Conservation (phyloP, 129 eudicot genomes). For the Chrysanthemum makinoi region DNA sequence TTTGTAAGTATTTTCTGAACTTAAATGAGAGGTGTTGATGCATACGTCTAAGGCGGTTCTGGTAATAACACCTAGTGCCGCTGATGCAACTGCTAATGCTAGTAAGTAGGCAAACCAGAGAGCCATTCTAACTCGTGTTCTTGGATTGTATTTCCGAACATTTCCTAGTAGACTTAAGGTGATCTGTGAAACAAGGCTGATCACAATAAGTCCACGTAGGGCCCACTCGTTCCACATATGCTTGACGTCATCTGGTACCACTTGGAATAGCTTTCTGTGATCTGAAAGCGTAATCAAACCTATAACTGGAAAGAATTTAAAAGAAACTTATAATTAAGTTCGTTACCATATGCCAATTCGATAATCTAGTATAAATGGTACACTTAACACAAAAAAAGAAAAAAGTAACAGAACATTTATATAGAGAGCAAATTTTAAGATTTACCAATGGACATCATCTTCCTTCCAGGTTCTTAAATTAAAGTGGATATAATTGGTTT, state of each 20-base stretch:
- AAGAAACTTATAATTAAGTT: background rate
- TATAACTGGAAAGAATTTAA: constrained; percentile 22
- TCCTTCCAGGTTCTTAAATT: background rate
- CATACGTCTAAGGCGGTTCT: constrained; percentile 29
- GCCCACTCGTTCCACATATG: too few relatives aligned
- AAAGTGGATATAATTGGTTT: background rate
- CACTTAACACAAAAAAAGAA: too few relatives aligned
- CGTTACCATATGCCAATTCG: background rate
- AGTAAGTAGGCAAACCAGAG: too few relatives aligned
- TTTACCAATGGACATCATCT: constrained; percentile 4
- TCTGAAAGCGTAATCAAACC: constrained; percentile 25
- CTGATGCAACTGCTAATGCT: too few relatives aligned
- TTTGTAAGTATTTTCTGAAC: constrained; percentile 4
- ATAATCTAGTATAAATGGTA: background rate
- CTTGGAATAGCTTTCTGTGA: constrained; percentile 4
- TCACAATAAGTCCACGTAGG: constrained; percentile 18
- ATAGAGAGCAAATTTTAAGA: background rate
- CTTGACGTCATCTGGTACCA: too few relatives aligned
- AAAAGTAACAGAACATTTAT: background rate
- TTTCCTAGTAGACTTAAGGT: constrained; percentile 36
- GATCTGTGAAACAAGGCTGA: constrained; percentile 42
- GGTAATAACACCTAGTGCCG: constrained; percentile 35
- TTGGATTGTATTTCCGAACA: constrained; percentile 34
- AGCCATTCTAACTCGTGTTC: constrained; percentile 32
- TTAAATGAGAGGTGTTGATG: constrained; percentile 17